A percentile compares a stretch with the other conserved stretches of the same genome.
These are phyloP conservation scores for Cryptomeria japonica DNA, from an alignment of 75 land plant species.

Conservation along the genomic window DNA sequence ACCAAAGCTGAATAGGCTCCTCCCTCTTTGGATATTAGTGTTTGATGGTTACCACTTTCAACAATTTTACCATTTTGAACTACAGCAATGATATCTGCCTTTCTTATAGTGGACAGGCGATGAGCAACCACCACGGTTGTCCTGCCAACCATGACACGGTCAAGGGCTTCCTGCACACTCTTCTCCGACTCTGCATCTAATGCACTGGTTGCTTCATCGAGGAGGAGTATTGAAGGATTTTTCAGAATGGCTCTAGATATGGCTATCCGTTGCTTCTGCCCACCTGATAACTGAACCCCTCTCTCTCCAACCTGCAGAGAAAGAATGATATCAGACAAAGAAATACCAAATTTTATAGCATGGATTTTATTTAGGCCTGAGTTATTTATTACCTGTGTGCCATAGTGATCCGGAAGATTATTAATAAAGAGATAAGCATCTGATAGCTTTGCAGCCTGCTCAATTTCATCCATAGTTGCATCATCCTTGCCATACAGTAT, in stretches of 20 bases:
- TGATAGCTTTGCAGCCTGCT: constrained; percentile 79
- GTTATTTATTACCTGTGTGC: constrained; percentile 71
- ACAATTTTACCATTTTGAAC: constrained; percentile 76
- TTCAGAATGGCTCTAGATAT: constrained; percentile 89
- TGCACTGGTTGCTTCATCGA: constrained; percentile 96
- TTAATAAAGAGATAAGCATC: constrained; percentile 76
- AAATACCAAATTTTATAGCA: not conserved
- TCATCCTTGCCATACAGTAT: constrained; percentile 89
- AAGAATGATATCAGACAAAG: not conserved
- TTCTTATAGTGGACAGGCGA: constrained; percentile 75
- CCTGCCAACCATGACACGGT: constrained; percentile 91
- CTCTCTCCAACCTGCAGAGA: constrained; percentile 82
- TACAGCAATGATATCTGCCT: constrained; percentile 91
- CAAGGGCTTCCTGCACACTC: constrained; percentile 88
- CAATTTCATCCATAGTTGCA: constrained; percentile 71
- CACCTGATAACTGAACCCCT: constrained; percentile 91
- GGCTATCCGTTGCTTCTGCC: constrained; percentile 92
- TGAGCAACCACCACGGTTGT: constrained; percentile 92
- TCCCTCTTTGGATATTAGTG: constrained; percentile 61
- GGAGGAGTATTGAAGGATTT: constrained; percentile 83
- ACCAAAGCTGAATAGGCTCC: constrained; percentile 74
- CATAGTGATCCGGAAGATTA: constrained; percentile 77
- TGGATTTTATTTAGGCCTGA: not conserved
- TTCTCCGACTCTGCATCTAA: constrained; percentile 92
- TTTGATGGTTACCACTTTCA: constrained; percentile 84